Evolutionary conservation across 805 yeast genomes (phyloP), one percentile per base, ranked within the genome.

Genomic region (Myxozyma vanderwaltii): DNA sequence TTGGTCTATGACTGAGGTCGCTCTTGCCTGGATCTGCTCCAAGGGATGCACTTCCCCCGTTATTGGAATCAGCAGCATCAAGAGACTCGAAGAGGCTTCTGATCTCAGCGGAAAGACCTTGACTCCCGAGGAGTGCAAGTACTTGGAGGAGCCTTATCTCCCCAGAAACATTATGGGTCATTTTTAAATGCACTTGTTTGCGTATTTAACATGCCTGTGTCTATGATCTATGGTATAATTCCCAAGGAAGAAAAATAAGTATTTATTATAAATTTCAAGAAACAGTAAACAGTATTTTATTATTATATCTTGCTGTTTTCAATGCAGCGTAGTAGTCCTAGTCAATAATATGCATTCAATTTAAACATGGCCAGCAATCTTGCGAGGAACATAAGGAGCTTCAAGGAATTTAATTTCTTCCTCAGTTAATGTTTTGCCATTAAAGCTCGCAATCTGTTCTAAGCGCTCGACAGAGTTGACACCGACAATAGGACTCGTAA

Each of bases 51-150:
- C 74, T 38, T 62, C 67, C 40, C 88, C 88, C 21, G 82, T 84
- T 61, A 77, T 83, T 15, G 88, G 88, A 2, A 59, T 83, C 57
- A 77, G 73, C 67, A 75, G 76, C 31, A 74, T 71, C 19, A 75
- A 74, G 65, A 75, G 87, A 63, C 76, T 84, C 17, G 82, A 81
- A 31, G 86, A 83, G 58, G 80, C 81, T 0, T 35, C 82, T 21
- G 70, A 60, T 5, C 81, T 84, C 2, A 52, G 78, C 24, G 67
- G 71, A 13, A 67, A 82, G 29, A 64, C 71, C 48, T 70, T 84
- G 40, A 70, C 77, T 4, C 72, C 57, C 12, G 72, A 68, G 46
- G 74, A 71, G 52, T 46, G 70, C 54, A 57, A 62, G 54, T 70
- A 68, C 47, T 63, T 71, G 33, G 75, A 71, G 49, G 75, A 71